A percentile compares a stretch with the other conserved stretches of the same genome.
phyloP scores from a whole-genome alignment of 768 basidiomycete species.

The Lentinula sp. region DNA sequence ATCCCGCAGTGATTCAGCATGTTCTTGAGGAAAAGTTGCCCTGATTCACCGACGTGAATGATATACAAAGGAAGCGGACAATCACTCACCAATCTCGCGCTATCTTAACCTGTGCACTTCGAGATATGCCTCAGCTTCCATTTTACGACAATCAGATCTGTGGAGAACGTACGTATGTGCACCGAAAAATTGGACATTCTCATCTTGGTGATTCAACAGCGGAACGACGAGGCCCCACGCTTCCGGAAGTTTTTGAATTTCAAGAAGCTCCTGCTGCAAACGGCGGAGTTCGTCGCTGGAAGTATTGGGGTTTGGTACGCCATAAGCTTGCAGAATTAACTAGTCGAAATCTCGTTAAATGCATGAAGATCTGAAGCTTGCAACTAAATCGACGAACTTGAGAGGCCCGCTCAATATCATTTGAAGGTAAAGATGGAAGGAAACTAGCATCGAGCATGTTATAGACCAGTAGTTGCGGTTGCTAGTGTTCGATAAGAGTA shows the following conservation, averaged over 20 bases:
- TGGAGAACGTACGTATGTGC: constrained; percentile 61
- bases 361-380: constrained; percentile 9
- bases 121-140: not conserved
- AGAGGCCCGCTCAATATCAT: constrained; percentile 51
- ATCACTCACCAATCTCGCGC: constrained; percentile 77
- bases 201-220: constrained; percentile 62
- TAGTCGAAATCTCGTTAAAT: constrained; percentile 19
- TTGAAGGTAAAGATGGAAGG: constrained; percentile 45
- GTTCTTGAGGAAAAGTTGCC: constrained; percentile 67
- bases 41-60: constrained; percentile 27
- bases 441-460: constrained; percentile 29
- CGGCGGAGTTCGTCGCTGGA: constrained; percentile 56
- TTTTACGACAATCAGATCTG: not conserved
- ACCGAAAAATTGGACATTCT: constrained; percentile 90
- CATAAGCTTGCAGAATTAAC: constrained; percentile 68
- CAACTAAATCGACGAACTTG: constrained; percentile 39
- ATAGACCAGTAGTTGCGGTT: constrained; percentile 4
- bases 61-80: not conserved
- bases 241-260: constrained; percentile 68
- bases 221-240: constrained; percentile 85
- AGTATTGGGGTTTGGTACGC: constrained; percentile 37
- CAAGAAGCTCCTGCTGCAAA: constrained; percentile 67
- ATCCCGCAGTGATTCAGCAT: constrained; percentile 53
- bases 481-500: not conserved
- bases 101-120: constrained; percentile 78